Evolutionary conservation across 106 monocot genomes (phyloP).

Genomic region (Allium fistulosum): DNA sequence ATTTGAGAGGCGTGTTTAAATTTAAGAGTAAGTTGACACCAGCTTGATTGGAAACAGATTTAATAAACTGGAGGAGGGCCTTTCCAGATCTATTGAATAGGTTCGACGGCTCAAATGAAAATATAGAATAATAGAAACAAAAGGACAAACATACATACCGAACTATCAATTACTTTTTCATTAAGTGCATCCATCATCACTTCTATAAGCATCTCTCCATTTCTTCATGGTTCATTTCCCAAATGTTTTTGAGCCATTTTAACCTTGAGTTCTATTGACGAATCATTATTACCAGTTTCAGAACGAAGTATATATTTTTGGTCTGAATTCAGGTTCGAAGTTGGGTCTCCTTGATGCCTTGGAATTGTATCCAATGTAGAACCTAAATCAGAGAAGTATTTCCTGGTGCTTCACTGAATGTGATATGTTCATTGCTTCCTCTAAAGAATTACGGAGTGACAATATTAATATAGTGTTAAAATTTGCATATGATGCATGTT

Average conservation of each 20-base stretch:
- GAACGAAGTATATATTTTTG: slow-evolving; percentile 18
- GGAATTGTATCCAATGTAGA: slow-evolving; percentile 28
- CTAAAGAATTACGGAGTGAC: too few relatives aligned
- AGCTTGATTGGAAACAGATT: too few relatives aligned
- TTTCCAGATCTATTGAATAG: too few relatives aligned
- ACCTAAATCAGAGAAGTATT: too few relatives aligned
- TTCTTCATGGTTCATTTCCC: slow-evolving; percentile 49
- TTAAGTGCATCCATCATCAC: slow-evolving; percentile 40
- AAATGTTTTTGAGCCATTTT: slow-evolving; percentile 67
- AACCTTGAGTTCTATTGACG: slow-evolving; percentile 68
- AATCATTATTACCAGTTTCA: slow-evolving; percentile 41
- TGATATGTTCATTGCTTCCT: too few relatives aligned
- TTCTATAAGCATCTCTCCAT: slow-evolving; percentile 48
- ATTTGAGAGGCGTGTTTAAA: too few relatives aligned
- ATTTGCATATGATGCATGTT: too few relatives aligned
- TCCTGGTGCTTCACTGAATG: too few relatives aligned
- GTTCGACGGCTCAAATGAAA: neutral
- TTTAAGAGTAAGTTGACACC: too few relatives aligned
- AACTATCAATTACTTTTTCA: slow-evolving; percentile 25
- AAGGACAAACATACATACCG: slow-evolving; percentile 31
- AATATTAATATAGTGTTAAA: too few relatives aligned
- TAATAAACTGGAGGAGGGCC: too few relatives aligned
- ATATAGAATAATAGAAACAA: neutral
- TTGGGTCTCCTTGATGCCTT: slow-evolving; percentile 43
- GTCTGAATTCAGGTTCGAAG: slow-evolving; percentile 50